phyloP scores from a whole-genome alignment of 768 basidiomycete genomes.

The Lanmaoa rubissima region DNA sequence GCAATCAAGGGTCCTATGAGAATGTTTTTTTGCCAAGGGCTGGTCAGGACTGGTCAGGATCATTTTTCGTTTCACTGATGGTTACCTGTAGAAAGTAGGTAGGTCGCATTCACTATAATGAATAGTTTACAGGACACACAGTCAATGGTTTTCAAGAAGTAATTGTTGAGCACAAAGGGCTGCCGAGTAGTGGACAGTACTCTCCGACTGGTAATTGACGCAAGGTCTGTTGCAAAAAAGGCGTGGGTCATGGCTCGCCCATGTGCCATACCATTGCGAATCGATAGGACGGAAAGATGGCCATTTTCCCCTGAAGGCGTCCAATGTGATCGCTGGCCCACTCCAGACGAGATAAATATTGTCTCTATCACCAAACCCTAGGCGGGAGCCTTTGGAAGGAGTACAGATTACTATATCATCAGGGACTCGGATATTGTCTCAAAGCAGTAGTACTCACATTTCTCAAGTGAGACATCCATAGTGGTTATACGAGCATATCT shows the following conservation, averaged over 20 bases:
- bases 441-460: neutral
- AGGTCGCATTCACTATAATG: neutral
- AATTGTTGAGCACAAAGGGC: conserved; percentile 21
- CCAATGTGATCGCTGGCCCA: conserved; percentile 9
- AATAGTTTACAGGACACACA: conserved; percentile 19
- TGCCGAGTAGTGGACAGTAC: neutral
- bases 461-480: neutral
- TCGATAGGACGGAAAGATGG: conserved; percentile 1
- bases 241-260: conserved; percentile 9
- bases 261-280: conserved; percentile 5
- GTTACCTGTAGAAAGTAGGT: neutral
- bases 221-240: conserved; percentile 1
- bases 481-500: neutral
- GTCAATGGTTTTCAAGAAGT: conserved; percentile 16
- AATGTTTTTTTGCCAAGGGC: too few species aligned
- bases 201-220: neutral
- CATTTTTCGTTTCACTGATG: too few species aligned
- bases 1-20: too few species aligned
- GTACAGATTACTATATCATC: neutral
- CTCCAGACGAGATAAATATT: conserved; percentile 14
- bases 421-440: too few species aligned
- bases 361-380: neutral
- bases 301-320: conserved; percentile 9
- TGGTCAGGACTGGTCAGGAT: too few species aligned
- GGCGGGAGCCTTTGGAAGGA: neutral